Percentiles rank a stretch among this genome's conserved stretches.
phyloP scores from a whole-genome alignment of 371 early-diverging fungal genomes.

The Smittium mucronatum region DNA sequence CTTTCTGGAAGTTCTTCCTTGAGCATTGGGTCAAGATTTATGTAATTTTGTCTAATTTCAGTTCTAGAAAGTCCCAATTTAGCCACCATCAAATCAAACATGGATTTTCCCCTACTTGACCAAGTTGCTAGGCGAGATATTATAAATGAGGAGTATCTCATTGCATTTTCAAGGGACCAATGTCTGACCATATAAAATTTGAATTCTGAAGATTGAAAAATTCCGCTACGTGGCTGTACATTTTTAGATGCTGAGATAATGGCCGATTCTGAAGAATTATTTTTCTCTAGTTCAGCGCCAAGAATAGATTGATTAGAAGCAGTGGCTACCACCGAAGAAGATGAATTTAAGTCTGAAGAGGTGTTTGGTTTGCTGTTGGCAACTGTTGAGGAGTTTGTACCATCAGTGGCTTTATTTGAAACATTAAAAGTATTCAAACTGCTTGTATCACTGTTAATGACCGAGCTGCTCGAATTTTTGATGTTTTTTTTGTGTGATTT shows the following conservation, averaged over 20 bases:
- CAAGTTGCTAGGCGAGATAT: constrained; percentile 72
- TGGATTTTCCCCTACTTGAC: constrained; percentile 63
- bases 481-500: background rate
- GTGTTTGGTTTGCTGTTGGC: no score
- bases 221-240: constrained; percentile 14
- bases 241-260: constrained; percentile 15
- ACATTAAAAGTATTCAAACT: background rate
- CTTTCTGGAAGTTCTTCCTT: constrained; percentile 48
- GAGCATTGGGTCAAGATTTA: constrained; percentile 66
- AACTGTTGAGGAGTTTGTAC: background rate
- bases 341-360: background rate
- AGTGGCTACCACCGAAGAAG: background rate
- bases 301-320: background rate
- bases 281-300: background rate
- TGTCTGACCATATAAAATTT: constrained; percentile 74
- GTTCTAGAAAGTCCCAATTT: constrained; percentile 61
- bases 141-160: constrained; percentile 77
- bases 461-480: background rate
- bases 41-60: constrained; percentile 32
- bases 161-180: constrained; percentile 76
- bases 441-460: background rate
- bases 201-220: constrained; percentile 50
- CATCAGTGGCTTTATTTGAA: background rate
- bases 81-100: constrained; percentile 63
- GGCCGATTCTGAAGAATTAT: background rate